phyloP scores from a whole-genome alignment of 129 eudicot genomes.

The Arctium lappa region DNA sequence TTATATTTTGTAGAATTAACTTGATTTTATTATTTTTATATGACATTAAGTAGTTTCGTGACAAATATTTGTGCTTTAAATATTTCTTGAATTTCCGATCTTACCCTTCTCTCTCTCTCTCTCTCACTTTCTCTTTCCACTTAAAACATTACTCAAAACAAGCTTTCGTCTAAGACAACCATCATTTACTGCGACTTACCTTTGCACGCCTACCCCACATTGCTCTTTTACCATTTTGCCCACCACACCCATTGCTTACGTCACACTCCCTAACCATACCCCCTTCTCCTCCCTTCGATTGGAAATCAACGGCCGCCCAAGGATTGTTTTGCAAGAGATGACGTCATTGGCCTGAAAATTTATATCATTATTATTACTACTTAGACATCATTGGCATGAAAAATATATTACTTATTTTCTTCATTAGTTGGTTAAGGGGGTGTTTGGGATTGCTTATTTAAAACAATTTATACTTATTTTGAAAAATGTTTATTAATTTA shows the following conservation, averaged over 20 bases:
- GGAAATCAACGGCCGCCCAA: not conserved
- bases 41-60: too few relatives aligned
- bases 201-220: not conserved
- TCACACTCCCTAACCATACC: not conserved
- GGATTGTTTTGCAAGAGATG: not conserved
- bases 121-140: not conserved
- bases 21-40: too few relatives aligned
- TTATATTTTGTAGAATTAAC: too few relatives aligned
- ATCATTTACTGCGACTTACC: not conserved
- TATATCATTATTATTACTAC: too few relatives aligned
- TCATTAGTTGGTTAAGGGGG: too few relatives aligned
- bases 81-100: not conserved
- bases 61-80: not conserved
- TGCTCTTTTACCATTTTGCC: not conserved
- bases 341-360: not conserved
- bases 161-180: not conserved
- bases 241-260: not conserved
- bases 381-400: too few relatives aligned
- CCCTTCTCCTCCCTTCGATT: not conserved
- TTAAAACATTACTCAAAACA: not conserved
- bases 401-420: too few relatives aligned
- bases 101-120: not conserved
- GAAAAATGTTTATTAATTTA: too few relatives aligned
- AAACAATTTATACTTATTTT: too few relatives aligned
- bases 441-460: too few relatives aligned